Evolutionary conservation across 768 basidiomycete genomes (phyloP).

Genomic region (Naganishia antarctica): DNA sequence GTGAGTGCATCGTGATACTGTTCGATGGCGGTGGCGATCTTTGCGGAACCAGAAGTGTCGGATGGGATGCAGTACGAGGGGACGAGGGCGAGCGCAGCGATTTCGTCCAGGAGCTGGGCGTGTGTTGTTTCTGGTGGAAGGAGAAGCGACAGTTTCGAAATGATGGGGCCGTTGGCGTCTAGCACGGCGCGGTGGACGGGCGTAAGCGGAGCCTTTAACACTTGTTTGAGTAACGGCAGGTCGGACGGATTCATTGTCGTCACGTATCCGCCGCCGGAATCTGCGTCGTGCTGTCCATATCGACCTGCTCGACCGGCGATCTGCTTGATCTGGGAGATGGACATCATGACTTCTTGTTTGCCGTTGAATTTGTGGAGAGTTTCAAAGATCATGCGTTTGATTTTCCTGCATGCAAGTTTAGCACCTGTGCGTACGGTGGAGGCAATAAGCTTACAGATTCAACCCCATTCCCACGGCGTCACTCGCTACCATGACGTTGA

Average conservation of each 20-base stretch:
- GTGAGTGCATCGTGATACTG: constrained; percentile 38
- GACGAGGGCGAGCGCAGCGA: constrained; percentile 39
- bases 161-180: constrained; percentile 36
- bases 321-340: constrained; percentile 78
- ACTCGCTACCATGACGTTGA: constrained; percentile 84
- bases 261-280: constrained; percentile 58
- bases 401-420: constrained; percentile 61
- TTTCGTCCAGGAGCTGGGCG: constrained; percentile 45
- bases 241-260: constrained; percentile 67
- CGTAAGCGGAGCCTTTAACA: constrained; percentile 57
- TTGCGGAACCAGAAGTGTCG: constrained; percentile 27
- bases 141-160: constrained; percentile 42
- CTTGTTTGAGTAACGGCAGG: constrained; percentile 58
- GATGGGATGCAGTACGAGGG: constrained; percentile 41
- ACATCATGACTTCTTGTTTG: constrained; percentile 53
- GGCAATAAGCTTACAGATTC: constrained; percentile 81
- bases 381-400: constrained; percentile 78
- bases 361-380: constrained; percentile 66
- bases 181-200: constrained; percentile 59
- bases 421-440: too few relatives aligned
- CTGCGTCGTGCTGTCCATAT: constrained; percentile 60
- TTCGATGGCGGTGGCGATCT: constrained; percentile 44
- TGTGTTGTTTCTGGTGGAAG: constrained; percentile 47
- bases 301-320: constrained; percentile 92
- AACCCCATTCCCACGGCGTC: constrained; percentile 97